Percentiles rank a stretch among this genome's conserved stretches.
phyloP scores from a whole-genome alignment of 2,329 filamentous ascomycete genomes.

The Pseudocercospora cruenta region DNA sequence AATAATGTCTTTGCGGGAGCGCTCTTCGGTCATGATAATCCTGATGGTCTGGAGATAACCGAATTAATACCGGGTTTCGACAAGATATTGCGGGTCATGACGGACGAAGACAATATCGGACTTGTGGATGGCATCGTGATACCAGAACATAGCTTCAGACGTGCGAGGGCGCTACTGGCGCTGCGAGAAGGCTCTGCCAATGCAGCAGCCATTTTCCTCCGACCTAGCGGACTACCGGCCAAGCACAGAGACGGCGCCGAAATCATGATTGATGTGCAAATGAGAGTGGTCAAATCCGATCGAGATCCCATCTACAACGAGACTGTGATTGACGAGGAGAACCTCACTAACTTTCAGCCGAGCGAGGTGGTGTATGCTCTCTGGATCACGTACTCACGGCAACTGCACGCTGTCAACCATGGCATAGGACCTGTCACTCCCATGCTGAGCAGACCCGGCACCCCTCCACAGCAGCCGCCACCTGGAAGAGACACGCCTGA shows the following conservation, averaged over 20 bases:
- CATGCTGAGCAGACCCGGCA: constrained; percentile 64
- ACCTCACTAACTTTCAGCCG: constrained; percentile 55
- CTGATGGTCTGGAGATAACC: constrained; percentile 78
- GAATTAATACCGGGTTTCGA: constrained; percentile 86
- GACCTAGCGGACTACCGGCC: constrained; percentile 81
- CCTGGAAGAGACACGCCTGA: constrained; percentile 28
- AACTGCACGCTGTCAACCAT: constrained; percentile 76
- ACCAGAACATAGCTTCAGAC: constrained; percentile 91
- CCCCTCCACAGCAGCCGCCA: constrained; percentile 72
- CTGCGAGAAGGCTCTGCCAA: constrained; percentile 82
- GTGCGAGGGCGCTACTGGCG: constrained; percentile 81
- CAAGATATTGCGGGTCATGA: constrained; percentile 76
- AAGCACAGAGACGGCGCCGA: constrained; percentile 88
- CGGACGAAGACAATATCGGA: constrained; percentile 81
- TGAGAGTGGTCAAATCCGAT: constrained; percentile 93
- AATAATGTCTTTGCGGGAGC: constrained; percentile 94
- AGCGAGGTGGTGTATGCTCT: constrained; percentile 89
- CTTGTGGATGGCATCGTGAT: constrained; percentile 94
- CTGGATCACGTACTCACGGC: constrained; percentile 95
- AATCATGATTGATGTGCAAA: constrained; percentile 92
- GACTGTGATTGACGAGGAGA: constrained; percentile 67
- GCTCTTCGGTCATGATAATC: constrained; percentile 84
- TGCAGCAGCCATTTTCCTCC: constrained; percentile 74
- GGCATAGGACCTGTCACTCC: constrained; percentile 66
- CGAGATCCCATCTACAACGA: constrained; percentile 63